These are phyloP conservation scores for Colletotrichum sp. DNA, from an alignment of 2,329 filamentous ascomycete species.

Conservation along the genomic window DNA sequence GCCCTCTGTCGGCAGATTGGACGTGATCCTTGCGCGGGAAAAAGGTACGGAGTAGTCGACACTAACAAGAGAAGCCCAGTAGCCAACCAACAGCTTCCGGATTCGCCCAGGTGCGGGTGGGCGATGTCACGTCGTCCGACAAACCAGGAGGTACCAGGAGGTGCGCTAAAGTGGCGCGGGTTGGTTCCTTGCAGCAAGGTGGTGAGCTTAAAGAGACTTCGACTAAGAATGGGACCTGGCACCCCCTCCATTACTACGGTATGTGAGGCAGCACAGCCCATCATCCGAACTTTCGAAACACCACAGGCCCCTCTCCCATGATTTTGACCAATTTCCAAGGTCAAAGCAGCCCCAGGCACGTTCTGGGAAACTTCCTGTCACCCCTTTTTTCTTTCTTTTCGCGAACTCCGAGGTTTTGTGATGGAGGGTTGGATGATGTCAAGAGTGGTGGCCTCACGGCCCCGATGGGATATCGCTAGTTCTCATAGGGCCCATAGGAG, in stretches of 20 bases:
- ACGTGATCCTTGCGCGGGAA: not conserved
- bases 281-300: constrained; percentile 21
- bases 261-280: constrained; percentile 19
- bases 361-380: not conserved
- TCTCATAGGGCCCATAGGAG: not conserved
- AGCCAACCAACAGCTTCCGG: not conserved
- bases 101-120: not conserved
- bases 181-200: constrained; percentile 2
- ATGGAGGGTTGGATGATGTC: constrained; percentile 5
- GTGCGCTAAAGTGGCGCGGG: not conserved
- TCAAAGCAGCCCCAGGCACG: not conserved
- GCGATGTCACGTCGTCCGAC: constrained; percentile 13
- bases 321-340: not conserved
- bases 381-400: not conserved
- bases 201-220: constrained; percentile 22
- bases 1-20: not conserved
- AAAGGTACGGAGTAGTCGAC: not conserved
- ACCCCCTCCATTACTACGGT: not conserved
- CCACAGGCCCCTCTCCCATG: constrained; percentile 3
- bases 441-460: not conserved
- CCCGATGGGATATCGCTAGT: not conserved
- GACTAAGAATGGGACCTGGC: not conserved
- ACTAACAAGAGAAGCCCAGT: not conserved
- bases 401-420: not conserved
- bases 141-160: not conserved